Evolutionary conservation across 257 asterid species (phyloP).

Genomic region (Oldenlandia corymbosa): DNA sequence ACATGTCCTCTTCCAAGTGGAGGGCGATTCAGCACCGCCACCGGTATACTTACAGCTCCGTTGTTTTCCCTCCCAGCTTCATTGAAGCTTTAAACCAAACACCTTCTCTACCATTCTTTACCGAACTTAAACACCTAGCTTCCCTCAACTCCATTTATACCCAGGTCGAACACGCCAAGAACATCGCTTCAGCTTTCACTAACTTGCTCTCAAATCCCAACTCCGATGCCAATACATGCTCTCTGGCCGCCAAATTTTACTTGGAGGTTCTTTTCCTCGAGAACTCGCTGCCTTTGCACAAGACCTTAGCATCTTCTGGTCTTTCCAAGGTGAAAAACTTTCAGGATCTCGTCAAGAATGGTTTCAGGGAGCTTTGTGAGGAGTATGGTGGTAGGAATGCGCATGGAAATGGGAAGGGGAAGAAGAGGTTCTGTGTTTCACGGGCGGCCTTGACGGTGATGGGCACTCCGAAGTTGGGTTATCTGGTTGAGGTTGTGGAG

Average conservation of each 20-base stretch:
- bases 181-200: conserved; percentile 51
- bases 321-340: conserved; percentile 54
- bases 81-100: conserved; percentile 54
- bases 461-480: conserved; percentile 86
- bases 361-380: conserved; percentile 57
- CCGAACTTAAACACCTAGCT: conserved; percentile 47
- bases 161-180: conserved; percentile 76
- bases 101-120: conserved; percentile 41
- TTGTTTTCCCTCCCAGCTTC: conserved; percentile 60
- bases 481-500: conserved; percentile 69
- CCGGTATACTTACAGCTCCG: conserved; percentile 76
- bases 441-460: conserved; percentile 85
- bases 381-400: conserved; percentile 54
- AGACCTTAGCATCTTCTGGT: conserved; percentile 65
- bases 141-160: conserved; percentile 78
- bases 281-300: conserved; percentile 76
- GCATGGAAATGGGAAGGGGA: conserved; percentile 40
- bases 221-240: conserved; percentile 33
- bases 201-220: conserved; percentile 41
- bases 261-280: conserved; percentile 74
- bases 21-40: conserved; percentile 98
- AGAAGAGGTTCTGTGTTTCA: conserved; percentile 67
- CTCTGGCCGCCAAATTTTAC: conserved; percentile 49
- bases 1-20: conserved; percentile 81
- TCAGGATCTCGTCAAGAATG: conserved; percentile 39